A percentile compares a stretch with the other conserved stretches of the same genome.
phyloP scores from a whole-genome alignment of 352 stramenopile genomes.

The Sclerospora graminicola region DNA sequence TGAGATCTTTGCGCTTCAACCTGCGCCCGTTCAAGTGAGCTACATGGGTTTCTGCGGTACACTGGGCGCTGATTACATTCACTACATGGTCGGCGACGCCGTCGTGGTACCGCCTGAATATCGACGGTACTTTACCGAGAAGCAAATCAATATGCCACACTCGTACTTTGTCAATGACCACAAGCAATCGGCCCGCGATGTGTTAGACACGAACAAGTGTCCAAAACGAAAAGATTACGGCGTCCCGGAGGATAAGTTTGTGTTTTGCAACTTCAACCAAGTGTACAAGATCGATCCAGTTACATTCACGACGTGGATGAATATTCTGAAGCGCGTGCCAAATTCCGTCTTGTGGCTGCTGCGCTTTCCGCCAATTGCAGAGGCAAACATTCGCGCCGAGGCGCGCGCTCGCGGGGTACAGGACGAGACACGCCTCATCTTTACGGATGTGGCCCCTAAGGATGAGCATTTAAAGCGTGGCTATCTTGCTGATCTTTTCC shows the following conservation, averaged over 20 bases:
- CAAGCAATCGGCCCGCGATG: constrained; percentile 72
- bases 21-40: constrained; percentile 83
- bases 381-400: constrained; percentile 82
- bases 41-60: constrained; percentile 89
- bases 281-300: constrained; percentile 92
- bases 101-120: constrained; percentile 57
- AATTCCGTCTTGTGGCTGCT: constrained; percentile 89
- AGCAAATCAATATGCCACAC: constrained; percentile 88
- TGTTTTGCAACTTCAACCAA: constrained; percentile 94
- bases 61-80: constrained; percentile 86
- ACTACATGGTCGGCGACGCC: constrained; percentile 89
- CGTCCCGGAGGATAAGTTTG: constrained; percentile 87
- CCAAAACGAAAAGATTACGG: constrained; percentile 81
- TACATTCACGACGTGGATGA: constrained; percentile 89
- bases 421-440: constrained; percentile 50
- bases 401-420: constrained; percentile 62
- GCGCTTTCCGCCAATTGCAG: constrained; percentile 67
- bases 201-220: constrained; percentile 69
- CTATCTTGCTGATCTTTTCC: constrained; percentile 85
- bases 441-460: constrained; percentile 82
- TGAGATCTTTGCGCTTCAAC: constrained; percentile 89
- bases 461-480: constrained; percentile 87
- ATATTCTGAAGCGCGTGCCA: constrained; percentile 87
- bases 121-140: constrained; percentile 78
- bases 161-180: constrained; percentile 92